Base-by-base conservation (phyloP, 106 monocot species). In the Allium cepa region DNA sequence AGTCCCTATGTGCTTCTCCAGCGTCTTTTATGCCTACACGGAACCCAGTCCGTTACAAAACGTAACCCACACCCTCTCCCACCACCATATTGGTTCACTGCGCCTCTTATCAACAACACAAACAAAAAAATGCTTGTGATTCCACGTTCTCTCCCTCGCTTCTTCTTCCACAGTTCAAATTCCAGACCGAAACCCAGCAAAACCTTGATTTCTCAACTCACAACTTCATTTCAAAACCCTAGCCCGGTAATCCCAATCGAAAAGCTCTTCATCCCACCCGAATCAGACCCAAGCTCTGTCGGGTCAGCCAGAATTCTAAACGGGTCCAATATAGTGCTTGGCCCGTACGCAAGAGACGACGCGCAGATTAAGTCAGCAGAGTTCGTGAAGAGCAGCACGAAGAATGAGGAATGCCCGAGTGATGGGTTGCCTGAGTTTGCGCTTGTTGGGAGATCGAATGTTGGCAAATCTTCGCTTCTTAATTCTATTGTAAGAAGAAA, bases 341-440 rank as follows among this genome's bases (percentile, higher is more conserved):
- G 59, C 0, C 74, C 85, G 1, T 88, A 85, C 73, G 87, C 85
- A 26, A 47, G 71, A 17, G 81, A 73, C 49, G 36, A 36, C 5
- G 79, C 91, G 8, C 76, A 71, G 68, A 82, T 95, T 9, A 48
- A 75, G 15, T 46, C 72, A 8, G 88, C 94, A 12, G 94, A 91
- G 74, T 95, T 88, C 63, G 77, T 95, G 45, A 95, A 91, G 94
- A 95, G 94, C 74, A 95, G 94, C 72, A 80, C 77, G 8, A 53
- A 64, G 67, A 71, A 74, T 55, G 94, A 83, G 73, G 88, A 91
- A 9, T 95, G 94, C 76, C 94, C 94, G 47, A 28, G 66, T 17
- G 91, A 91, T 58, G 87, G 87, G 12, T 77, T 85, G 13, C 94
- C 94, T 50, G 94, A 95, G 80, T 95, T 95, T 53, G 91, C 91